These are phyloP conservation scores for Drosera capensis DNA, from an alignment of 148 eudicot species.

Conservation along the genomic window DNA sequence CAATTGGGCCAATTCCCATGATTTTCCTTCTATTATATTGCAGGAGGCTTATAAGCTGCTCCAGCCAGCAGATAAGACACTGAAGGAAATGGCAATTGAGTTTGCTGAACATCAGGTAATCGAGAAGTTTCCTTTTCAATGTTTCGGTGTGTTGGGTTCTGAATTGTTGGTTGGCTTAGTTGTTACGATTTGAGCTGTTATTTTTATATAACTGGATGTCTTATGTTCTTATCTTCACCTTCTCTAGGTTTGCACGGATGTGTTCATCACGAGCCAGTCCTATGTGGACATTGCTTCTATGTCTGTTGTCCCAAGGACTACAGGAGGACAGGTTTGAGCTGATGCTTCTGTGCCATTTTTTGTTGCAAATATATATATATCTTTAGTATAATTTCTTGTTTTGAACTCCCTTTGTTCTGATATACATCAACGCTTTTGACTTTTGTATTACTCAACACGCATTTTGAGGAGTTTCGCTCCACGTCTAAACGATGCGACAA, in stretches of 20 bases:
- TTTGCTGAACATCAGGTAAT: constrained; percentile 87
- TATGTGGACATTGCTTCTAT: constrained; percentile 89
- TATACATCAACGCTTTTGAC: too few relatives aligned
- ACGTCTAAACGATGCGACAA: too few relatives aligned
- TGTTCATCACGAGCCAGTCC: constrained; percentile 74
- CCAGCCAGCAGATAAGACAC: constrained; percentile 72
- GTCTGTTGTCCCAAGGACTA: constrained; percentile 81
- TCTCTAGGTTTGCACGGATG: constrained; percentile 84
- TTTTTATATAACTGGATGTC: background rate
- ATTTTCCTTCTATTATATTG: constrained; percentile 9
- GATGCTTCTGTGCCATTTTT: background rate
- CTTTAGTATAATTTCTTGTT: too few relatives aligned
- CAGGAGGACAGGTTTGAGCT: constrained; percentile 85
- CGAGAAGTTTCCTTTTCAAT: constrained; percentile 2
- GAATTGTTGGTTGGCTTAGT: background rate
- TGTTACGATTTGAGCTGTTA: background rate
- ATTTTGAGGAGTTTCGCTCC: too few relatives aligned
- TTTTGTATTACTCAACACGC: too few relatives aligned
- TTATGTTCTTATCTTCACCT: constrained; percentile 6
- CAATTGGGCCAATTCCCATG: too few relatives aligned
- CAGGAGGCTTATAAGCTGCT: constrained; percentile 85
- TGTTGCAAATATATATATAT: constrained; percentile 1
- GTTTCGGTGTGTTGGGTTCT: background rate
- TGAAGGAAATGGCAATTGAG: constrained; percentile 80
- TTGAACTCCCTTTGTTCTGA: too few relatives aligned